Evolutionary conservation across 2,329 filamentous ascomycete species (phyloP).

Genomic region (Aureobasidium lini): DNA sequence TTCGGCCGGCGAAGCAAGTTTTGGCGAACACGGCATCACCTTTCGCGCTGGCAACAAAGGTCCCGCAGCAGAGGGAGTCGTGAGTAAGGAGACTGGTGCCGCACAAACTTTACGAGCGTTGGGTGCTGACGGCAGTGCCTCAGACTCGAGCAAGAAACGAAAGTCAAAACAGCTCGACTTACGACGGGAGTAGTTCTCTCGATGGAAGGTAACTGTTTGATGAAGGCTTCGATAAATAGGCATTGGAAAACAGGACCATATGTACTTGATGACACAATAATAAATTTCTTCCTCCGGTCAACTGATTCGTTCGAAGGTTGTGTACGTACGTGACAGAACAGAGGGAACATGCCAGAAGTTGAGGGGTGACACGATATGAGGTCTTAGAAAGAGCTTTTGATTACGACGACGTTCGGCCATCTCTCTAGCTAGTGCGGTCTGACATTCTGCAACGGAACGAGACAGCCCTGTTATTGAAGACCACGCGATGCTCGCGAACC

Average conservation of each 20-base stretch:
- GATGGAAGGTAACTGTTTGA: not conserved
- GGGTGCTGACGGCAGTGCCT: not conserved
- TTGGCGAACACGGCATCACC: constrained; percentile 5
- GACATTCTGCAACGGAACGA: not conserved
- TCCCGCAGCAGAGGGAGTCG: constrained; percentile 8
- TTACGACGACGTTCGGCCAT: too few relatives aligned
- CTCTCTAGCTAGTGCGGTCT: too few relatives aligned
- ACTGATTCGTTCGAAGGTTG: too few relatives aligned
- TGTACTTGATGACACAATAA: not conserved
- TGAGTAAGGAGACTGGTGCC: constrained; percentile 8
- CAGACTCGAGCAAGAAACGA: constrained; percentile 2
- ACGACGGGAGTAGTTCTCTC: constrained; percentile 1
- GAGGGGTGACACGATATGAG: not conserved
- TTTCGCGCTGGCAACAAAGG: constrained; percentile 13
- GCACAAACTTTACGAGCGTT: constrained; percentile 9
- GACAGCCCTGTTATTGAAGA: not conserved
- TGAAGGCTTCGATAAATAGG: too few relatives aligned
- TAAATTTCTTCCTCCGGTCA: not conserved
- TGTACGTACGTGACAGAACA: too few relatives aligned
- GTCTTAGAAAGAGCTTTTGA: too few relatives aligned
- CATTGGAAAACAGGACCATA: too few relatives aligned
- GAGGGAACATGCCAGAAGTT: not conserved
- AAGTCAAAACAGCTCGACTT: not conserved
- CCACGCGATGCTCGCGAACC: not conserved
- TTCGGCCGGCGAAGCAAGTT: constrained; percentile 6